phyloP scores from a whole-genome alignment of 129 eudicot genomes.

The Arctium minus region DNA sequence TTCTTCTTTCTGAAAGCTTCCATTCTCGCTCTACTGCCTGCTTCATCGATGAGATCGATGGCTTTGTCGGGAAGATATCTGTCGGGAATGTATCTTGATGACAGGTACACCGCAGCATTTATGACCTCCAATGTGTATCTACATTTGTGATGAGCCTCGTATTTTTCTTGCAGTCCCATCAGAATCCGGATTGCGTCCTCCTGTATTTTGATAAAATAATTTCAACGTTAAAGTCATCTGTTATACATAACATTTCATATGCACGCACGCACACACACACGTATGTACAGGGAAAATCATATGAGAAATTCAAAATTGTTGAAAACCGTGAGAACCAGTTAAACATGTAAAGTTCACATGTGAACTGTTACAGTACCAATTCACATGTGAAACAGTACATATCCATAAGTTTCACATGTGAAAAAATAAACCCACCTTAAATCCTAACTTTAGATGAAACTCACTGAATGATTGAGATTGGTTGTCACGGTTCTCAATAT shows the following conservation, averaged over 20 bases:
- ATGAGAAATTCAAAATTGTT: neutral
- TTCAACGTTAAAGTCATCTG: neutral
- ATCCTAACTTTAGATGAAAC: too few species aligned
- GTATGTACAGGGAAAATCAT: neutral
- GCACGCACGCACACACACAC: neutral
- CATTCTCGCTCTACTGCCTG: constrained; percentile 86
- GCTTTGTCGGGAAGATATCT: constrained; percentile 96
- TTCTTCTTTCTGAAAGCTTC: constrained; percentile 54
- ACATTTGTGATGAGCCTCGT: constrained; percentile 82
- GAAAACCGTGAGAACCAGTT: neutral
- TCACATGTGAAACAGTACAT: neutral
- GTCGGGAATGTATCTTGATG: constrained; percentile 83
- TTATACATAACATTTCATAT: neutral
- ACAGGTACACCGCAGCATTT: constrained; percentile 74
- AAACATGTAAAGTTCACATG: neutral
- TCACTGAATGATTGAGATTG: too few species aligned
- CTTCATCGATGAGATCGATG: constrained; percentile 92
- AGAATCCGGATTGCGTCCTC: constrained; percentile 77
- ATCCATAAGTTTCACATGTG: too few species aligned
- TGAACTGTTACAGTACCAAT: neutral
- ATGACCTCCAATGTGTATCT: constrained; percentile 80
- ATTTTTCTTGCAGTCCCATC: constrained; percentile 75
- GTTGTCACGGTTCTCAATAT: too few species aligned
- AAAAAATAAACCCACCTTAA: neutral
- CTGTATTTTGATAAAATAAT: constrained; percentile 21